Percentiles rank a stretch among this genome's conserved stretches.
These are phyloP conservation scores for Glycyrrhiza uralensis DNA, from an alignment of 306 rosid species.

Conservation along the genomic window DNA sequence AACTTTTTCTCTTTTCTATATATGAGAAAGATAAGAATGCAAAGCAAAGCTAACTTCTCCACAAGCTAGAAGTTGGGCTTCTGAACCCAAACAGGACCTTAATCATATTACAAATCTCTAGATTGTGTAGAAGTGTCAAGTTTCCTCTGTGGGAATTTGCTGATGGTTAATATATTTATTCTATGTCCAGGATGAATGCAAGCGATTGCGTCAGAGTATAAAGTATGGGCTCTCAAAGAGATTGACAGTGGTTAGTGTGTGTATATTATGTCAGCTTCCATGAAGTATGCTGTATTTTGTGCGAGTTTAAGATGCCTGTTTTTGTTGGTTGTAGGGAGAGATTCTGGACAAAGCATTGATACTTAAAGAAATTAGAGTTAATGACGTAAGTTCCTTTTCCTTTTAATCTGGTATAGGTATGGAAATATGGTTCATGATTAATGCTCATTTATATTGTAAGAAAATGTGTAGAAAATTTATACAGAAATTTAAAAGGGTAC, in stretches of 20 bases:
- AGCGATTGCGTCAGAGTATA: conserved; percentile 70
- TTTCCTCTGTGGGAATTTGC: neutral
- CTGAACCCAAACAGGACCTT: too few species aligned
- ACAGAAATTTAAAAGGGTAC: neutral
- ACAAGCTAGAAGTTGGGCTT: too few species aligned
- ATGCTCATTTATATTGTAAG: conserved; percentile 6
- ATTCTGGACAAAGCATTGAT: conserved; percentile 64
- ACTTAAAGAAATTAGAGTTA: conserved; percentile 72
- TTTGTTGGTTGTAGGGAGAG: conserved; percentile 65
- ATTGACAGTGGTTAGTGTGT: conserved; percentile 79
- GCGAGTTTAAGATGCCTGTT: conserved; percentile 19
- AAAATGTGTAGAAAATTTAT: neutral
- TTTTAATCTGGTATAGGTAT: neutral
- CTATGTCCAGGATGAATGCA: conserved; percentile 78
- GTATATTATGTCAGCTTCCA: conserved; percentile 21
- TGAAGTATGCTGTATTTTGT: conserved; percentile 11
- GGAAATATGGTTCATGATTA: neutral
- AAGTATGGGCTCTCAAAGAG: conserved; percentile 72
- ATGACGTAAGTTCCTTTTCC: conserved; percentile 57
- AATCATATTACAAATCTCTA: neutral
- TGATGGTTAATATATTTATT: conserved; percentile 30
- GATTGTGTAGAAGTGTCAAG: neutral
- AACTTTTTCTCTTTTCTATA: too few species aligned
- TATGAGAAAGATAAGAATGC: too few species aligned
- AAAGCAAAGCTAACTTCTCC: too few species aligned